phyloP scores from a whole-genome alignment of 345 rosid genomes.

The Carallia brachiata region DNA sequence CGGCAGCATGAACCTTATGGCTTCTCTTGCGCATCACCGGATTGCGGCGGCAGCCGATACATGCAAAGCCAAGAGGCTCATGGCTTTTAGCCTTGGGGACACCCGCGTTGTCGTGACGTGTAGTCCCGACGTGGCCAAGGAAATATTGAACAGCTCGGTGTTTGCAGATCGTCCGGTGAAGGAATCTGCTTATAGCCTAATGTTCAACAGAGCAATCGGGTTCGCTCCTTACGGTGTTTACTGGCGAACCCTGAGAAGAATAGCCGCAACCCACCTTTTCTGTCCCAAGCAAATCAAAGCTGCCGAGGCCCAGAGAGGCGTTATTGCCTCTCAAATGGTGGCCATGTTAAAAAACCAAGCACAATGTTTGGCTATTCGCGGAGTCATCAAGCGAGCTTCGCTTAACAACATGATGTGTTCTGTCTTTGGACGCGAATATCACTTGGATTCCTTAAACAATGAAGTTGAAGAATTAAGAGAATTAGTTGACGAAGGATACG shows the following conservation, averaged over 20 bases:
- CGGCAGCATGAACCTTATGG: slow-evolving; percentile 70
- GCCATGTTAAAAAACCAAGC: slow-evolving; percentile 16
- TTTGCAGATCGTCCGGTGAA: slow-evolving; percentile 76
- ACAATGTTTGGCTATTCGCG: slow-evolving; percentile 41
- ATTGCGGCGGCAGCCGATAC: slow-evolving; percentile 43
- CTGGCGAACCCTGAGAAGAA: slow-evolving; percentile 68
- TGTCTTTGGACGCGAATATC: slow-evolving; percentile 59
- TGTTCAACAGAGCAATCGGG: slow-evolving; percentile 79
- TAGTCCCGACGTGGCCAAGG: slow-evolving; percentile 63
- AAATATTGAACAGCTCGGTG: slow-evolving; percentile 58
- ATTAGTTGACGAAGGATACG: slow-evolving; percentile 70
- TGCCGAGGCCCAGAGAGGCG: slow-evolving; percentile 41
- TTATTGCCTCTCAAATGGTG: slow-evolving; percentile 53
- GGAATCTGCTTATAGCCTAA: slow-evolving; percentile 64
- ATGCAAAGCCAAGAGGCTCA: slow-evolving; percentile 50
- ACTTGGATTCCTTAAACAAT: slow-evolving; percentile 27
- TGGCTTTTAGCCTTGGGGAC: slow-evolving; percentile 71
- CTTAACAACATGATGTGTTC: slow-evolving; percentile 77
- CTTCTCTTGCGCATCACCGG: slow-evolving; percentile 52
- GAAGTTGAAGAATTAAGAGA: slow-evolving; percentile 44
- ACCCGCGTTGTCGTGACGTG: slow-evolving; percentile 68
- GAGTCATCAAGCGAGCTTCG: slow-evolving; percentile 59
- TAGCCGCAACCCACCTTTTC: slow-evolving; percentile 62
- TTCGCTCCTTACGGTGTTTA: slow-evolving; percentile 74
- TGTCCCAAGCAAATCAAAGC: slow-evolving; percentile 54